These are phyloP conservation scores for Chrysoporthe cubensis DNA, from an alignment of 2,329 filamentous ascomycete genomes.

Conservation along the genomic window DNA sequence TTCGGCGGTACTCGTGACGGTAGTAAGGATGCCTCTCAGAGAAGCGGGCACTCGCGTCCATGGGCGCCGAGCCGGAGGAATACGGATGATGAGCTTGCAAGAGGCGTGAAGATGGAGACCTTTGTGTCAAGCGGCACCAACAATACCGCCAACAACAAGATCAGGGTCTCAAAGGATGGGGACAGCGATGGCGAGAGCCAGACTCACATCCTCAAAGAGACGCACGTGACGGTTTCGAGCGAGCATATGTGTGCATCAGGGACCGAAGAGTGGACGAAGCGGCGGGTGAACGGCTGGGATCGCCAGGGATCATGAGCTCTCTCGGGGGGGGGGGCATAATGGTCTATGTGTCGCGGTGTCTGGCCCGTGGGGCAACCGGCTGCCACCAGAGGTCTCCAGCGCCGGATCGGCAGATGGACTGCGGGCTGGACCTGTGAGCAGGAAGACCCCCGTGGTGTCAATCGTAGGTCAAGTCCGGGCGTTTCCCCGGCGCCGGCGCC, in stretches of 20 bases:
- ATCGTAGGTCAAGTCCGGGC: neutral
- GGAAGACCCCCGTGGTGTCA: neutral
- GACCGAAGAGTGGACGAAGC: slow-evolving; percentile 33
- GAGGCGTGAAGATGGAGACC: neutral
- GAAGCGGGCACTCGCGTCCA: neutral
- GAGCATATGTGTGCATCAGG: slow-evolving; percentile 14
- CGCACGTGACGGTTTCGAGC: slow-evolving; percentile 34
- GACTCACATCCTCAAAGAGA: slow-evolving; percentile 45
- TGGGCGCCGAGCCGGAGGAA: neutral
- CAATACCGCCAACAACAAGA: slow-evolving; percentile 18
- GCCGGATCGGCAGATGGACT: too few species aligned
- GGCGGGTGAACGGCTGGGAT: slow-evolving; percentile 34
- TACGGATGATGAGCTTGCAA: neutral
- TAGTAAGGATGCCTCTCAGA: neutral
- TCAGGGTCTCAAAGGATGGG: slow-evolving; percentile 28
- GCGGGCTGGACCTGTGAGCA: neutral
- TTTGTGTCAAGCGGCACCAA: slow-evolving; percentile 2
- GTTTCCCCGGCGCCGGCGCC: neutral
- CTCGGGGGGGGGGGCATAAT: too few species aligned
- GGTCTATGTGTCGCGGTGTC: neutral
- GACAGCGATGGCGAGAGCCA: slow-evolving; percentile 40
- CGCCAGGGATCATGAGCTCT: neutral
- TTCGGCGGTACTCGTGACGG: slow-evolving; percentile 26
- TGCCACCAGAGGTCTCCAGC: neutral
- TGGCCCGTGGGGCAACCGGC: neutral